A percentile compares a stretch with the other conserved stretches of the same genome.
phyloP scores from a whole-genome alignment of 176 grass and related monocot species.

The Phoenix dactylifera region DNA sequence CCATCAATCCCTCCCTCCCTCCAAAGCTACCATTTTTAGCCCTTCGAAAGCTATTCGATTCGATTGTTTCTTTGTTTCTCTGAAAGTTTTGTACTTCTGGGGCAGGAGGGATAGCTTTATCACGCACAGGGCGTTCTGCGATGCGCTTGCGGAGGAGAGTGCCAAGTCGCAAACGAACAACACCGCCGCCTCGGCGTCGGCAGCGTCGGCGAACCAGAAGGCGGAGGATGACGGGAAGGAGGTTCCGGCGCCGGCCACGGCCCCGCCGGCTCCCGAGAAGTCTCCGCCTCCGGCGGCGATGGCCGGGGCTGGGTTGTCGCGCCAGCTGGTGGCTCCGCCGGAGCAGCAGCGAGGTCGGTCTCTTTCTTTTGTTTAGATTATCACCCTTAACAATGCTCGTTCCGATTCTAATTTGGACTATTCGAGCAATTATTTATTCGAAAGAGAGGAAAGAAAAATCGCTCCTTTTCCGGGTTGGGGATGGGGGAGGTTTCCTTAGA shows the following conservation, averaged over 20 bases:
- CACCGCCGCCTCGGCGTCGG: background rate
- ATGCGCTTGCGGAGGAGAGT: conserved; percentile 89
- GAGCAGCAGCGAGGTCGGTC: conserved; percentile 9
- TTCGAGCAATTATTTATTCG: no score
- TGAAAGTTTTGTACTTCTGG: background rate
- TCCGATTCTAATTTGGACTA: no score
- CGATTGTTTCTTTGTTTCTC: background rate
- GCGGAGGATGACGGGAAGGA: conserved; percentile 17
- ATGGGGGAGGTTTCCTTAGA: no score
- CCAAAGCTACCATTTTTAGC: no score
- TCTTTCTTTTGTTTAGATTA: background rate
- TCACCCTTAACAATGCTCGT: no score
- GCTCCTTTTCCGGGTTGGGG: no score
- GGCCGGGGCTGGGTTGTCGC: conserved; percentile 14
- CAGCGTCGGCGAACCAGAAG: background rate
- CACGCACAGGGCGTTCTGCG: conserved; percentile 96
- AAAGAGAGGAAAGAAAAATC: no score
- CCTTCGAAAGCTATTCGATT: no score
- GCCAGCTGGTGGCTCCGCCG: conserved; percentile 24
- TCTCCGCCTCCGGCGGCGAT: background rate
- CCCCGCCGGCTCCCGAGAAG: background rate
- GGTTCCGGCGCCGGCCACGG: background rate
- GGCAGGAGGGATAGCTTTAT: conserved; percentile 97
- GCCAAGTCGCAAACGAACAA: conserved; percentile 33
- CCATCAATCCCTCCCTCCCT: no score